Base-by-base conservation (phyloP, 768 basidiomycete genomes). In the Hortiboletus campestris region DNA sequence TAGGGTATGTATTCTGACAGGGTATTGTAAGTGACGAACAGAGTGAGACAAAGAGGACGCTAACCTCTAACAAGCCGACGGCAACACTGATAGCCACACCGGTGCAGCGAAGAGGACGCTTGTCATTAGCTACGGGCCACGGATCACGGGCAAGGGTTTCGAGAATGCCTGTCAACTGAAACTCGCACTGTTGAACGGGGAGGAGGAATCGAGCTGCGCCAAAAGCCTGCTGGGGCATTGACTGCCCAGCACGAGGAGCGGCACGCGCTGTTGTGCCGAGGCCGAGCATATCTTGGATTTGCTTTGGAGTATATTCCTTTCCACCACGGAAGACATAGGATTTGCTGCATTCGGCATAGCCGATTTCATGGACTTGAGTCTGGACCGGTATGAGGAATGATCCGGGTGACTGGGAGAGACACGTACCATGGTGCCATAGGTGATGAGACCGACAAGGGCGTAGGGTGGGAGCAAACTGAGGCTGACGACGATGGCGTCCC, bases 311-410 rank as follows among this genome's bases (percentile, higher is more conserved):
- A 69, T 99, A 98, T 64, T 99, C 97, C 74, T 98, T 99, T 13
- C 88, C 91, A 42, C 97, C 97, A 28, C 96, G 89, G 85, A 99
- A 99, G 53, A 98, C 97, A 72, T 97, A 98, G 4, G 95, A 97
- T 72, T 98, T 98, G 75, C 84, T 91, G 75, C 95, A 98, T 70
- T 96, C 91, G 2, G 86, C 82, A 65, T 98, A 98, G 32, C 95
- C 94, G 35, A 98, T 89, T 76, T 99, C 97, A 72, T 99, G 97
- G 2, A 99, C 93, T 88, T 96, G 94, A 8, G 96, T 83, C 96
- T 98, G 22, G 54, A n/a, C 13, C 2, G 32, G 19, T 7, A 49
- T 51, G 28, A 66, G 62, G 6, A 6, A 43, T 2, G 28, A 40
- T 2, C 10, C 17, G 13, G 14, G n/a, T 1, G 25, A 11, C 10